Evolutionary conservation across 2,329 filamentous ascomycete genomes (phyloP), one percentile per base, ranked within the genome.

Genomic region (Zymoseptoria tritici): DNA sequence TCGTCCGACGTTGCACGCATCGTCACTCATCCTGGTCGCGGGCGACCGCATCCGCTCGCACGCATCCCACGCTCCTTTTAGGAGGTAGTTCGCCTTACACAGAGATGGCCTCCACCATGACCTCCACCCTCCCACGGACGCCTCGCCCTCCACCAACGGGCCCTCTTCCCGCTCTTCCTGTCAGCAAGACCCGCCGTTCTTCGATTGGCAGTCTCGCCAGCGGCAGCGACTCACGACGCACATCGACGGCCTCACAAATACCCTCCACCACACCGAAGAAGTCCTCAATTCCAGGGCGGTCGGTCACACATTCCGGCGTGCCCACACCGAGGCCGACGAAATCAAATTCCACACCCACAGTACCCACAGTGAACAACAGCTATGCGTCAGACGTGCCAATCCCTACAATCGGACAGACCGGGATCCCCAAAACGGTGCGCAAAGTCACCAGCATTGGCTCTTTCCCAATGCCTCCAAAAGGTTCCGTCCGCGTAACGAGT

Each of bases 401-500:
- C 7, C 60, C 60, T 22, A 49, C 60, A 1, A 57, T 58, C 52
- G 54, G 56, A 55, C 22, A 24, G 5, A 53, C 57, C 36, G 63
- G 56, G 11, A 49, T 65, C n/a, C 65, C 65, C 24, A 92, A 87
- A 74, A 85, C 86, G 1, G 76, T 97, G 58, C 85, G 91, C 63
- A 95, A 95, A 76, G 89, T 89, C 0, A 88, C 96, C 70, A 97
- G 92, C 80, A 96, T 97, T 70, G 93, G 92, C 71, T 87, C 91
- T 0, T 97, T 97, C 71, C 93, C 93, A 29, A 89, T 96, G 65
- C 93, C 93, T 13, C 93, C 93, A 13, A 86, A 86, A 66, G 84
- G 81, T 82, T 57, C 80, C 76, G 57, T 81, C 83, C 65, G 68
- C 55, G 76, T 79, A 54, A 78, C 78, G 67, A 91, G 81, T 75